These are phyloP conservation scores for Dactylella cylindrospora DNA, from an alignment of 2,329 filamentous ascomycete species.

Conservation along the genomic window DNA sequence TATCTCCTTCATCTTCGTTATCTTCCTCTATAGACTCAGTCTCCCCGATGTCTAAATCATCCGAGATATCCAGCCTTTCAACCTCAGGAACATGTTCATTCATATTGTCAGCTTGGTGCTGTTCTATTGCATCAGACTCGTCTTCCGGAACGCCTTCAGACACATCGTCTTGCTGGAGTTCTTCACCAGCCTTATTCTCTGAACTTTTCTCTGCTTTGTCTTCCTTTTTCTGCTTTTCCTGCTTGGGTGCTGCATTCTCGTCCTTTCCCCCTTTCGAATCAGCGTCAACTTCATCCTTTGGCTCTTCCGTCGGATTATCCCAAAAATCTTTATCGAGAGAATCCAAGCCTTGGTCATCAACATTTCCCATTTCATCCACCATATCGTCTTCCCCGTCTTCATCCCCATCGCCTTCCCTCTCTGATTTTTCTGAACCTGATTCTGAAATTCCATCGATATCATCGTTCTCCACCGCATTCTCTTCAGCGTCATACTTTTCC, in stretches of 20 bases:
- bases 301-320: constrained; percentile 64
- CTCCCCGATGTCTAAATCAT: constrained; percentile 81
- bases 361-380: constrained; percentile 85
- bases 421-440: constrained; percentile 58
- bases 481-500: constrained; percentile 72
- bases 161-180: constrained; percentile 60
- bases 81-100: constrained; percentile 79
- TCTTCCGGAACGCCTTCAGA: constrained; percentile 41
- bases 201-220: constrained; percentile 51
- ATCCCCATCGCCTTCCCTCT: constrained; percentile 63
- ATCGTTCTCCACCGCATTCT: constrained; percentile 89
- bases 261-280: constrained; percentile 49
- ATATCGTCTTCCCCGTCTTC: constrained; percentile 67
- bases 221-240: constrained; percentile 52
- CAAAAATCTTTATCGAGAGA: constrained; percentile 98
- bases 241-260: constrained; percentile 50
- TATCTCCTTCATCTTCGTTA: constrained; percentile 58
- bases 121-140: constrained; percentile 51
- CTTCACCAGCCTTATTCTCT: constrained; percentile 64
- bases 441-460: constrained; percentile 85
- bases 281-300: constrained; percentile 58
- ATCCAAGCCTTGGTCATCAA: constrained; percentile 83
- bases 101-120: constrained; percentile 66
- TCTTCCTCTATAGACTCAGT: constrained; percentile 61
- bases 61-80: constrained; percentile 78